These are phyloP conservation scores for Botryosphaeria dothidea DNA, from an alignment of 2,329 filamentous ascomycete species.

Conservation along the genomic window DNA sequence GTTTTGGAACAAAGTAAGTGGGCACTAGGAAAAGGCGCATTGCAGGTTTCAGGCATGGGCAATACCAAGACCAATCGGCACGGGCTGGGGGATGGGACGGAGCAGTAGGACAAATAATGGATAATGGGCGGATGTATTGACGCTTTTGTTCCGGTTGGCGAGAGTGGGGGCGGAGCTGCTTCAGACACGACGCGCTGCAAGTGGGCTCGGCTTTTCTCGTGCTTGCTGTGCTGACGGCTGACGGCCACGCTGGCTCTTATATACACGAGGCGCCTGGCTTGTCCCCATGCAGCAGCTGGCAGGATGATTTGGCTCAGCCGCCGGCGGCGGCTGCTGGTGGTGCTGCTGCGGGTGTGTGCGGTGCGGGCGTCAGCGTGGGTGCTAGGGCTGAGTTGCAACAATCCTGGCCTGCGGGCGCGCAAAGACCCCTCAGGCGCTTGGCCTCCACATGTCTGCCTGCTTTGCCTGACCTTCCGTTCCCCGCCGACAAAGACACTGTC, in stretches of 20 bases:
- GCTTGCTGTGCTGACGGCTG: slow-evolving; percentile 4
- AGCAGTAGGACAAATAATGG: slow-evolving; percentile 16
- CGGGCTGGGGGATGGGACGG: neutral
- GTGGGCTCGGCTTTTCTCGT: neutral
- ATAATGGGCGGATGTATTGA: slow-evolving; percentile 16
- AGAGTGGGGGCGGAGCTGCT: slow-evolving; percentile 13
- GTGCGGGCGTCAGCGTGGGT: neutral
- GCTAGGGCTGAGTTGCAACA: slow-evolving; percentile 3
- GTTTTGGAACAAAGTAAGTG: neutral
- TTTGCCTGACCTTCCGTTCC: neutral
- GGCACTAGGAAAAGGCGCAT: neutral
- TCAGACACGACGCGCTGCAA: neutral
- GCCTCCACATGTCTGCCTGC: neutral
- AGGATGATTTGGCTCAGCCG: slow-evolving; percentile 10
- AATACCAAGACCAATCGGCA: slow-evolving; percentile 12
- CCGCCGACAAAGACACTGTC: slow-evolving; percentile 2
- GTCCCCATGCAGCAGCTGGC: neutral
- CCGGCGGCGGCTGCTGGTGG: neutral
- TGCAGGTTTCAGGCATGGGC: slow-evolving; percentile 6
- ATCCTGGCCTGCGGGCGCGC: neutral
- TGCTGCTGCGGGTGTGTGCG: neutral
- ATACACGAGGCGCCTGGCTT: neutral
- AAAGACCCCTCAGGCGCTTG: neutral
- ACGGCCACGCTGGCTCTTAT: slow-evolving; percentile 11
- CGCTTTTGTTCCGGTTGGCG: slow-evolving; percentile 10